Evolutionary conservation across 441 rosid genomes (phyloP).

Genomic region (Viola pubescens): DNA sequence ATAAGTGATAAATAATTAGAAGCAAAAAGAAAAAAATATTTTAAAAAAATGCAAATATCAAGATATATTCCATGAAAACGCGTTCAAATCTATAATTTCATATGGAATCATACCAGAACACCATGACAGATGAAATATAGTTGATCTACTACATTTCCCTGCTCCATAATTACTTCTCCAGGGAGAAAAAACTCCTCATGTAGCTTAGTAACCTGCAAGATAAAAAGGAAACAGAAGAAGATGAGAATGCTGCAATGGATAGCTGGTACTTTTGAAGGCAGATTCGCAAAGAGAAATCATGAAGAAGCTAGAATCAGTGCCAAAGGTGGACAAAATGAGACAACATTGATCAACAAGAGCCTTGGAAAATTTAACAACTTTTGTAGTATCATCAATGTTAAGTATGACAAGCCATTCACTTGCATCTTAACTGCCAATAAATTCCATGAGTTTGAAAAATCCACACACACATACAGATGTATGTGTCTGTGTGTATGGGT

Average conservation of each 20-base stretch:
- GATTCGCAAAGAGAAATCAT: not conserved
- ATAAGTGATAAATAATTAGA: not conserved
- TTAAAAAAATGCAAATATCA: not conserved
- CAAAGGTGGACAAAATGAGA: not conserved
- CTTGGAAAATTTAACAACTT: too few species aligned
- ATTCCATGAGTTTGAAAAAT: too few species aligned
- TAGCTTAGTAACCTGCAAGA: constrained; percentile 56
- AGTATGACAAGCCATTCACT: too few species aligned
- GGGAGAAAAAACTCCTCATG: constrained; percentile 97
- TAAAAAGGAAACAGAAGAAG: constrained; percentile 7
- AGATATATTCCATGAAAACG: not conserved
- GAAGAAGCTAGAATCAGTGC: not conserved
- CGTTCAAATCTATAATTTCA: not conserved
- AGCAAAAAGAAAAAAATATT: not conserved
- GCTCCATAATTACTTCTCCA: constrained; percentile 89
- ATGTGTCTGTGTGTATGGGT: too few species aligned
- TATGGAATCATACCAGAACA: constrained; percentile 46
- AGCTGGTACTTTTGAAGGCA: constrained; percentile 6
- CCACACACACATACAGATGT: too few species aligned
- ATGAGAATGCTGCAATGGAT: not conserved
- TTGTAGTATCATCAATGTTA: too few species aligned
- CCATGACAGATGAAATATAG: constrained; percentile 93
- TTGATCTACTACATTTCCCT: constrained; percentile 84
- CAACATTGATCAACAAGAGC: too few species aligned
- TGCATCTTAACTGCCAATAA: too few species aligned